phyloP scores from a whole-genome alignment of 164 flowering plant species.

The Kalanchoe fedtschenkoi region DNA sequence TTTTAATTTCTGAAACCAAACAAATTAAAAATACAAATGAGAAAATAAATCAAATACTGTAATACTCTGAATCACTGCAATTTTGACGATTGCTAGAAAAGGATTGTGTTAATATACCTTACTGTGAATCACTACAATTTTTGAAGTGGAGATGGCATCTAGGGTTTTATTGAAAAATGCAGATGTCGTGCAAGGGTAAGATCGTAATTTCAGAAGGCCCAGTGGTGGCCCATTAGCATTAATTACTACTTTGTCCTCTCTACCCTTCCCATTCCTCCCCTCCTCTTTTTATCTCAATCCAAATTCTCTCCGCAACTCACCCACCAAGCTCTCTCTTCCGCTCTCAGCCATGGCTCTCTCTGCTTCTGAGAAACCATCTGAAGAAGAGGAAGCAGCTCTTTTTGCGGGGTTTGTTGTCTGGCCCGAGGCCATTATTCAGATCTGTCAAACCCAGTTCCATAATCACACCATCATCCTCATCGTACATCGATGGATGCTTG shows the following conservation, averaged over 20 bases:
- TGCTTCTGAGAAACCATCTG: constrained; percentile 9
- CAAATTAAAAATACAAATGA: too few relatives aligned
- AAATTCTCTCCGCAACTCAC: background rate
- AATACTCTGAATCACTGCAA: too few relatives aligned
- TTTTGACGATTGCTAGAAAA: too few relatives aligned
- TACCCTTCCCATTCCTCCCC: constrained; percentile 11
- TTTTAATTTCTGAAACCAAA: too few relatives aligned
- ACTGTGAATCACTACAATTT: too few relatives aligned
- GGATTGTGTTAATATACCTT: too few relatives aligned
- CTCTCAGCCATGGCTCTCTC: constrained; percentile 9
- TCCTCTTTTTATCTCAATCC: constrained; percentile 15
- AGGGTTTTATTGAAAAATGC: background rate
- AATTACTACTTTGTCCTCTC: constrained; percentile 37
- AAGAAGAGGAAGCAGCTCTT: constrained; percentile 22
- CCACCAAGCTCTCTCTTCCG: background rate
- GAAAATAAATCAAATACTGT: too few relatives aligned
- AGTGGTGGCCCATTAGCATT: constrained; percentile 19
- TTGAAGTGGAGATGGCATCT: background rate
- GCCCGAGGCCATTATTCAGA: constrained; percentile 50
- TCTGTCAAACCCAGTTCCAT: background rate
- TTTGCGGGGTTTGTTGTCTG: constrained; percentile 88
- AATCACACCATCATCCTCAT: background rate
- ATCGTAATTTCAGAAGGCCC: constrained; percentile 20
- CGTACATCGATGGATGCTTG: background rate
- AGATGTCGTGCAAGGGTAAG: constrained; percentile 22